Percentiles rank a stretch among this genome's conserved stretches.
Evolutionary conservation across 805 yeast genomes (phyloP).

Genomic region (Grigorovia transvaalensis): DNA sequence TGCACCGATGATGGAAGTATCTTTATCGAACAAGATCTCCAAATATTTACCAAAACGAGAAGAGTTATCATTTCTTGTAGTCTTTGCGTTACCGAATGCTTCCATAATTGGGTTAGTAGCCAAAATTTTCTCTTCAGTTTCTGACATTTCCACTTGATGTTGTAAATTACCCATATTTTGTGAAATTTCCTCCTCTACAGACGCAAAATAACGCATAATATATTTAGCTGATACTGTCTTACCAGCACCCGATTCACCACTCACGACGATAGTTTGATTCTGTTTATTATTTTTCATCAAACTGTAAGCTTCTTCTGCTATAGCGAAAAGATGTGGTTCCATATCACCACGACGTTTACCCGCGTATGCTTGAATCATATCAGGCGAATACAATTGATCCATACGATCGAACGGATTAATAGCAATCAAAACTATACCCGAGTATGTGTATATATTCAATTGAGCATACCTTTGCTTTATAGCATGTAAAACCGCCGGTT

Average conservation of each 20-base stretch:
- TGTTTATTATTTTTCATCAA: slow-evolving; percentile 79
- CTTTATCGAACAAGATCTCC: slow-evolving; percentile 73
- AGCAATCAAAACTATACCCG: slow-evolving; percentile 94
- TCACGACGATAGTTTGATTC: slow-evolving; percentile 92
- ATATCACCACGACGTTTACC: slow-evolving; percentile 88
- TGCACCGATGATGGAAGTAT: slow-evolving; percentile 83
- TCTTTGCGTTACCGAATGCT: slow-evolving; percentile 90
- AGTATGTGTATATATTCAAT: slow-evolving; percentile 85
- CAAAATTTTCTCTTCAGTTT: slow-evolving; percentile 84
- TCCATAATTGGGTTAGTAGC: slow-evolving; percentile 92
- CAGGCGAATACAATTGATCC: slow-evolving; percentile 83
- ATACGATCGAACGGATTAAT: slow-evolving; percentile 91
- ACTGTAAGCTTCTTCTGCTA: slow-evolving; percentile 94
- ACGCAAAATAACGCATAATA: slow-evolving; percentile 94
- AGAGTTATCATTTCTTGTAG: slow-evolving; percentile 84
- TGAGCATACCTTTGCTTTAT: slow-evolving; percentile 83
- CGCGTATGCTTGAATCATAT: slow-evolving; percentile 89
- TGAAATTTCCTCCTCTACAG: slow-evolving; percentile 56
- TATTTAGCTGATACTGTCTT: slow-evolving; percentile 95
- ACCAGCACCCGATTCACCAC: slow-evolving; percentile 99
- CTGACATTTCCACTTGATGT: slow-evolving; percentile 57
- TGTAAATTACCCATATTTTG: slow-evolving; percentile 29
- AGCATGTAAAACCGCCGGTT: slow-evolving; percentile 93
- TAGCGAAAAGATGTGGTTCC: slow-evolving; percentile 94
- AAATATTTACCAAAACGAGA: slow-evolving; percentile 89